Conservation (phyloP, 768 basidiomycete genomes). For the Crucibulum laeve region DNA sequence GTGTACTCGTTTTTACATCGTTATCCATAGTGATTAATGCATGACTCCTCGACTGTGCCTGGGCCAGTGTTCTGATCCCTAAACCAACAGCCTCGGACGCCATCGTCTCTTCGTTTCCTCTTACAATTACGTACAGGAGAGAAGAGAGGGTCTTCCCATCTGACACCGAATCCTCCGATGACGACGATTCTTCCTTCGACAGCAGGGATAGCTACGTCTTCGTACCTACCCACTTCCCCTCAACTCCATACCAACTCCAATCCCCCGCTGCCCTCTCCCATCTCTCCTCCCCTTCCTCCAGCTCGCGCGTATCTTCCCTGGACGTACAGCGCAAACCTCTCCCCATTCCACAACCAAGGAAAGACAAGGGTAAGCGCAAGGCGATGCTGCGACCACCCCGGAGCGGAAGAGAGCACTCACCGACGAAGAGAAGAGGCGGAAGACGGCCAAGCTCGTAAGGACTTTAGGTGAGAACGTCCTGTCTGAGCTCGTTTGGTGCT, state of each 20-base stretch:
- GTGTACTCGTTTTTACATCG: no score
- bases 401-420: slow-evolving; percentile 7
- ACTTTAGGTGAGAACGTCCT: slow-evolving; percentile 60
- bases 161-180: slow-evolving; percentile 5
- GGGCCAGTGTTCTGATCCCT: no score
- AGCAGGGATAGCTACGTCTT: no score
- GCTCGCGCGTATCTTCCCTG: neutral
- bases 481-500: slow-evolving; percentile 38
- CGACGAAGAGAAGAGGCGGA: slow-evolving; percentile 31
- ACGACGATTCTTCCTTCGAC: slow-evolving; percentile 8
- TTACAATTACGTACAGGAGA: slow-evolving; percentile 6
- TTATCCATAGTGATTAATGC: no score
- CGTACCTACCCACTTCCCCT: slow-evolving; percentile 9
- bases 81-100: no score
- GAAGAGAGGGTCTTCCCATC: slow-evolving; percentile 9
- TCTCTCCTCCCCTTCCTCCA: no score
- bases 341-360: neutral
- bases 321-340: neutral
- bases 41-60: no score
- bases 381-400: neutral
- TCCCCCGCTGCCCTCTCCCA: no score
- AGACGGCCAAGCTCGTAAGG: slow-evolving; percentile 54
- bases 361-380: no score
- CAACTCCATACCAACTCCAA: slow-evolving; percentile 12
- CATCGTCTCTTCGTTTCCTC: no score